Evolutionary conservation across 2,329 filamentous ascomycete genomes (phyloP).

Genomic region (Akanthomyces dipterigenus): DNA sequence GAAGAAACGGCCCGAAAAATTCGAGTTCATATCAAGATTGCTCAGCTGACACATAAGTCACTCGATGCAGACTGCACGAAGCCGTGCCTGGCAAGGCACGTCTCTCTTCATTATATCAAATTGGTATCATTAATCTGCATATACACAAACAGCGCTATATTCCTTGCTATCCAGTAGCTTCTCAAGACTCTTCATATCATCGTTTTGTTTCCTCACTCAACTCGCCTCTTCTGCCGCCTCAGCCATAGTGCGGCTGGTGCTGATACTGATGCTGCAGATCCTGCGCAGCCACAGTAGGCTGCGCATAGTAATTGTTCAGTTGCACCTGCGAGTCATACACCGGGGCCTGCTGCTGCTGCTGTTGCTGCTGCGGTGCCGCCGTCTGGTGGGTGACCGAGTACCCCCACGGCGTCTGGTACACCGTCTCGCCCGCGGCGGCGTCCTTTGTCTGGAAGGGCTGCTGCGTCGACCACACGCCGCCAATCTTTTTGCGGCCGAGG

Average conservation of each 20-base stretch:
- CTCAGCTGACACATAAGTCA: too few species aligned
- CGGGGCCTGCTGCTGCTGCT: background rate
- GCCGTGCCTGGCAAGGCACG: too few species aligned
- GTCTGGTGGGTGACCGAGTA: background rate
- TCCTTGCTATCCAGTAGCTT: too few species aligned
- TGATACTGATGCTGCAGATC: background rate
- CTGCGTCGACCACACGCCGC: slow-evolving; percentile 10
- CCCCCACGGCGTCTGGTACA: slow-evolving; percentile 11
- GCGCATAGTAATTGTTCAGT: background rate
- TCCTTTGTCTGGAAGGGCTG: slow-evolving; percentile 10
- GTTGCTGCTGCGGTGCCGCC: too few species aligned
- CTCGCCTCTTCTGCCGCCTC: background rate
- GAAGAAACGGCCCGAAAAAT: too few species aligned
- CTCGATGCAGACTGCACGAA: too few species aligned
- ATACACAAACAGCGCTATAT: too few species aligned
- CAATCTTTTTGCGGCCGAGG: slow-evolving; percentile 9
- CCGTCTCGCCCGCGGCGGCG: background rate
- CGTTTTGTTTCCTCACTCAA: background rate
- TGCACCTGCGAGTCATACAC: background rate
- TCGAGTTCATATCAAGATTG: too few species aligned
- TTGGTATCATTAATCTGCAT: too few species aligned
- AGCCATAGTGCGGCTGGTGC: slow-evolving; percentile 1
- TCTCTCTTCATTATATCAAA: too few species aligned
- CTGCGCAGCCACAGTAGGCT: background rate
- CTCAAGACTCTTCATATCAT: background rate